Base-by-base conservation (phyloP, 768 basidiomycete genomes). In the Pleurotus pulmonarius region DNA sequence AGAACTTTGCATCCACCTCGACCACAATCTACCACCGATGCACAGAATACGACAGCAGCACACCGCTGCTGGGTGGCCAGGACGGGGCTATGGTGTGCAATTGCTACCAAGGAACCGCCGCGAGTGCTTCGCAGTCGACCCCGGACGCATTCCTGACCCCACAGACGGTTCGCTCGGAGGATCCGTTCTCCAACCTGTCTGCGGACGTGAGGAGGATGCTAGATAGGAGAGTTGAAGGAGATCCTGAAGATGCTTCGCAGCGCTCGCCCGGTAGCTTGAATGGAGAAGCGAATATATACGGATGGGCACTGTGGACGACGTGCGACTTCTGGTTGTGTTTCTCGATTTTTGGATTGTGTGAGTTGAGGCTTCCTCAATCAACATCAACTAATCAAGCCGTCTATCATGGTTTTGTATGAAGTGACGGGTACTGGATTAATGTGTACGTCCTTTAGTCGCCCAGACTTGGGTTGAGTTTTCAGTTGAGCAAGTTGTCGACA, bases 351-450 rank as follows among this genome's bases (percentile, higher is more conserved):
- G 74, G 77, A 0, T 69, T 88, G 20, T 70, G 87, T 89, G 63
- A 57, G 86, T 75, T 37, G 11, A 41, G 9, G 84, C 74, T 4
- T 24, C 15, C 48, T 24, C 20, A 20, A 20, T 20, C 20, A 20
- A 20, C 20, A 20, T 20, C 20, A 20, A 20, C 20, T 20, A 20
- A 20, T 20, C 20, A 20, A 20, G 20, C 20, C 20, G 20, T 55
- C 18, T 37, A 15, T 3, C 16, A 40, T n/a, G 57, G 5, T 11
- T 5, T 15, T 49, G 54, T 46, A 20, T 22, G 2, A 56, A 86
- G 86, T 90, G 61, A 82, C 83, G 53, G 90, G 90, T 7, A 87
- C 83, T 13, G 89, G 90, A 3, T 56, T 92, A 37, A 90, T 89
- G 86, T 92, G 86, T 87, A 61, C 46, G 83, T 60, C 9, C 29